Percentiles rank a stretch among this genome's conserved stretches.
Conservation (phyloP, 371 early-diverging fungal genomes). For the Lichtheimia ramosa region DNA sequence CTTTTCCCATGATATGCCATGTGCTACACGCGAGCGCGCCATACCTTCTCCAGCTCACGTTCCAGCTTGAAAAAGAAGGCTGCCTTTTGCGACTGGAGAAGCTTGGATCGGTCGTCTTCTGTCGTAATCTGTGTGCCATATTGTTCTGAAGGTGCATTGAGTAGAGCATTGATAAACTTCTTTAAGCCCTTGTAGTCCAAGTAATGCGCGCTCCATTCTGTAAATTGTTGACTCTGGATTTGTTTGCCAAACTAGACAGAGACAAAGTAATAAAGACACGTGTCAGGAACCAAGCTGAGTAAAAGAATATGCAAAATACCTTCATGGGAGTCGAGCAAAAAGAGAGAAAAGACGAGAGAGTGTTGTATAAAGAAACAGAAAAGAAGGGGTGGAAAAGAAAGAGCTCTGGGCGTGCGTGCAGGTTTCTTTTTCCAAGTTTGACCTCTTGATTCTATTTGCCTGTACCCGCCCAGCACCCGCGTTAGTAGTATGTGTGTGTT, state of each 20-base stretch:
- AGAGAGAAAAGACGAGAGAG: no score
- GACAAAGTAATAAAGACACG: no score
- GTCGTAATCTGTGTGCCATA: slow-evolving; percentile 38
- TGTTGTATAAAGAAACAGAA: no score
- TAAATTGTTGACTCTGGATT: slow-evolving; percentile 86
- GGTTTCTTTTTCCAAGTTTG: no score
- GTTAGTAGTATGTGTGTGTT: no score
- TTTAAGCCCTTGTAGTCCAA: slow-evolving; percentile 94
- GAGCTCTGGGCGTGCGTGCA: no score
- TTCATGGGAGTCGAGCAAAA: slow-evolving; percentile 1
- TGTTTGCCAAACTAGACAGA: slow-evolving; percentile 90
- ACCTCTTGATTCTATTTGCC: no score
- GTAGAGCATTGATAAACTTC: slow-evolving; percentile 87
- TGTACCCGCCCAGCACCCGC: no score
- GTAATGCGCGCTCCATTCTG: slow-evolving; percentile 92
- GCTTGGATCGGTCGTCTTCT: slow-evolving; percentile 56
- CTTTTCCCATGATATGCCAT: not conserved
- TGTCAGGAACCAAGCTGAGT: no score
- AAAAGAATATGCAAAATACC: not conserved
- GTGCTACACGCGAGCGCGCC: no score
- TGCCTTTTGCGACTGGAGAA: slow-evolving; percentile 72
- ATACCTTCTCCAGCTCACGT: slow-evolving; percentile 80
- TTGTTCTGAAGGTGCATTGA: slow-evolving; percentile 35
- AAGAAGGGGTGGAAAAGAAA: no score
- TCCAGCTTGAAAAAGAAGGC: slow-evolving; percentile 85